Conservation (phyloP, 2,329 filamentous ascomycete genomes). For the Fusarium nanum region DNA sequence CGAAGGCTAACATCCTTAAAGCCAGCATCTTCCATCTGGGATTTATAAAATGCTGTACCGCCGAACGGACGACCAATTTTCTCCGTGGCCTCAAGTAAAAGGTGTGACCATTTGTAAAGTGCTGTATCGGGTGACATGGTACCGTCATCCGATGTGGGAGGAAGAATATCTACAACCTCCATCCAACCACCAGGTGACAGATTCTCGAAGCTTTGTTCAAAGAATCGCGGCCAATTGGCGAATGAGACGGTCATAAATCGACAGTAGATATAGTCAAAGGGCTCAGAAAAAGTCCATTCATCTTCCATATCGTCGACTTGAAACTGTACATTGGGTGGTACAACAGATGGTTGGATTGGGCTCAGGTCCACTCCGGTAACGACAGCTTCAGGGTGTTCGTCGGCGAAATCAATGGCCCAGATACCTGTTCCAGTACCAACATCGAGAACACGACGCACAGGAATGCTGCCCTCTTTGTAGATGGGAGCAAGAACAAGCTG, state of each 20-base stretch:
- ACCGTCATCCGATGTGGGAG: conserved; percentile 11
- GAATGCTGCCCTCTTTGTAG: neutral
- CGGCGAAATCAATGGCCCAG: conserved; percentile 45
- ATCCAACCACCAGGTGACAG: conserved; percentile 42
- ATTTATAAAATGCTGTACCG: conserved; percentile 33
- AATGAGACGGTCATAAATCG: conserved; percentile 39
- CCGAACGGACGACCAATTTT: conserved; percentile 46
- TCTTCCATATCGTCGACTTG: conserved; percentile 44
- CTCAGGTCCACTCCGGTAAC: conserved; percentile 38
- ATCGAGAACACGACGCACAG: conserved; percentile 38
- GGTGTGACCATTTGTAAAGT: conserved; percentile 36
- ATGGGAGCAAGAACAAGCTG: conserved; percentile 39
- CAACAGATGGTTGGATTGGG: conserved; percentile 35
- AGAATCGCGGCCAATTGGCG: conserved; percentile 34
- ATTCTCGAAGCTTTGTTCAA: conserved; percentile 34
- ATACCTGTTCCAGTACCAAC: conserved; percentile 43
- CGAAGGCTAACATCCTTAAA: conserved; percentile 61
- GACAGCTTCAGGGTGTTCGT: conserved; percentile 27
- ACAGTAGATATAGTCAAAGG: conserved; percentile 43
- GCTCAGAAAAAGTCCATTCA: conserved; percentile 37
- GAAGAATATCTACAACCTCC: conserved; percentile 39
- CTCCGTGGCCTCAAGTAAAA: conserved; percentile 42
- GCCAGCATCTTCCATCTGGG: conserved; percentile 59
- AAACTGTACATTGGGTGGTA: conserved; percentile 42
- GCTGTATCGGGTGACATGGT: conserved; percentile 28